A percentile compares a stretch with the other conserved stretches of the same genome.
Evolutionary conservation across 257 asterid species (phyloP).

Genomic region (Solanum tarijense): DNA sequence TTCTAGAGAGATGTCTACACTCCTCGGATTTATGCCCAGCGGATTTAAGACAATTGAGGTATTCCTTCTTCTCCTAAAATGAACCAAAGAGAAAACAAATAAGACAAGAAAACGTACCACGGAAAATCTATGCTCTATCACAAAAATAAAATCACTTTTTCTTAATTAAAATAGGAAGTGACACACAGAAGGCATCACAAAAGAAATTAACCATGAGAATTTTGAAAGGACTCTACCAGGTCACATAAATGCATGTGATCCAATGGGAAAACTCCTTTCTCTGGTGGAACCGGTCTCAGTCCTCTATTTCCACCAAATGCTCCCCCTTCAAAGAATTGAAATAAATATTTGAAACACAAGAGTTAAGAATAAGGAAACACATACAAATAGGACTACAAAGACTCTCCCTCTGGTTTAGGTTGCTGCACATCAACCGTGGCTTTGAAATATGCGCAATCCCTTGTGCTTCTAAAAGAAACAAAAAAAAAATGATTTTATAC

Average conservation of each 20-base stretch:
- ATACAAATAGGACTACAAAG: background rate
- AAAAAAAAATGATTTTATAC: background rate
- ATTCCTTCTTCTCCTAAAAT: constrained; percentile 87
- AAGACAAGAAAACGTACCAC: background rate
- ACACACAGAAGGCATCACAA: background rate
- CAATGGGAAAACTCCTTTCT: constrained; percentile 90
- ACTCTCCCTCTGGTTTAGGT: background rate
- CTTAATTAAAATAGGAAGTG: background rate
- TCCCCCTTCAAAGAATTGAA: constrained; percentile 44
- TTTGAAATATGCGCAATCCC: background rate
- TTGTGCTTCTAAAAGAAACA: background rate
- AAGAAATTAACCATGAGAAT: background rate
- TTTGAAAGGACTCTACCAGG: constrained; percentile 30
- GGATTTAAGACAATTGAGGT: constrained; percentile 61
- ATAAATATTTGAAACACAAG: background rate
- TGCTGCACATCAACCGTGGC: background rate
- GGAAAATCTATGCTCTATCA: background rate
- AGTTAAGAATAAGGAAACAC: background rate
- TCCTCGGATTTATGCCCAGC: constrained; percentile 67
- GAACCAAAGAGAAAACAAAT: background rate
- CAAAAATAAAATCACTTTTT: background rate
- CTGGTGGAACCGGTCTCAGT: constrained; percentile 87
- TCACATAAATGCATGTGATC: constrained; percentile 93
- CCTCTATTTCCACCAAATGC: constrained; percentile 98
- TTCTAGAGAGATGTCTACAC: constrained; percentile 69